Evolutionary conservation across 441 rosid species (phyloP).

Genomic region (Adansonia rubrostipa): DNA sequence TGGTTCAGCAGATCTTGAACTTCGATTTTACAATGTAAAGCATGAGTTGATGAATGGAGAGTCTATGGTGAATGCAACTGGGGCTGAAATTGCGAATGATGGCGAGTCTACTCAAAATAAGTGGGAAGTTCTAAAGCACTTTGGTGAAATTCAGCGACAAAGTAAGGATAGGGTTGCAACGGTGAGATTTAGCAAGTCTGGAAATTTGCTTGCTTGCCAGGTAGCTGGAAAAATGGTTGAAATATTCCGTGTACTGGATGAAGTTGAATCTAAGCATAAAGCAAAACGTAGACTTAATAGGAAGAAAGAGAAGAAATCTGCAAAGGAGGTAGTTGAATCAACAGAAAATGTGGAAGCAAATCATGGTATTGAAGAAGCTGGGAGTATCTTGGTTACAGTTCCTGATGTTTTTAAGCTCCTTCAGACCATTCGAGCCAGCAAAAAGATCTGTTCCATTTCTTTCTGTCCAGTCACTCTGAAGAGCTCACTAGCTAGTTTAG

Average conservation of each 20-base stretch:
- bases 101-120: conserved; percentile 58
- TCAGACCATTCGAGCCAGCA: conserved; percentile 79
- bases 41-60: conserved; percentile 41
- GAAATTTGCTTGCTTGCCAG: conserved; percentile 89
- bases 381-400: conserved; percentile 46
- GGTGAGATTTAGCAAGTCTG: conserved; percentile 73
- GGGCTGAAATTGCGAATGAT: conserved; percentile 35
- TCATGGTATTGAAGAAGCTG: conserved; percentile 45
- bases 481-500: conserved; percentile 68
- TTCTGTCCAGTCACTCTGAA: conserved; percentile 68
- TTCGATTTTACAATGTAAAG: conserved; percentile 72
- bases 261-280: conserved; percentile 80
- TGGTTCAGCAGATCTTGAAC: conserved; percentile 88
- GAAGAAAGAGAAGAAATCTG: conserved; percentile 84
- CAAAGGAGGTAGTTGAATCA: conserved; percentile 48
- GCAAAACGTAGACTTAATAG: conserved; percentile 87
- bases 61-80: conserved; percentile 37
- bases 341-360: conserved; percentile 47
- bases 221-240: conserved; percentile 88
- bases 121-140: conserved; percentile 73
- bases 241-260: conserved; percentile 70
- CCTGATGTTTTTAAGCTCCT: conserved; percentile 82
- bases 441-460: conserved; percentile 83
- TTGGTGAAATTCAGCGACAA: conserved; percentile 89
- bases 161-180: conserved; percentile 83